Percentiles rank a stretch among this genome's conserved stretches.
These are phyloP conservation scores for Bipolaris sorokiniana DNA, from an alignment of 2,329 filamentous ascomycete genomes.

Conservation along the genomic window DNA sequence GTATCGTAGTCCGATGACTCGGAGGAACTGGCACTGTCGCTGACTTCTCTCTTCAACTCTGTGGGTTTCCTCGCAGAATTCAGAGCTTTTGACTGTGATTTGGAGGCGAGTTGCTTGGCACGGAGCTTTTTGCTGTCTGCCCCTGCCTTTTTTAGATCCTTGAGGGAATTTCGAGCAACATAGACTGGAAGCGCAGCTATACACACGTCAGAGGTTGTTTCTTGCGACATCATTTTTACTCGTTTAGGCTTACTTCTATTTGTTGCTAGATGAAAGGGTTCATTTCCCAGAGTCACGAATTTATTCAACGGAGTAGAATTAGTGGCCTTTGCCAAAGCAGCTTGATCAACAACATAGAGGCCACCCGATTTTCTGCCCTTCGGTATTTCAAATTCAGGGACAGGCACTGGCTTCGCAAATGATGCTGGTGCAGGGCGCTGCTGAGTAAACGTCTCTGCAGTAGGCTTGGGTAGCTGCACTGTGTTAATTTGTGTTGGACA, in stretches of 20 bases:
- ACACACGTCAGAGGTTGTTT: conserved; percentile 26
- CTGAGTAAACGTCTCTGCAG: conserved; percentile 35
- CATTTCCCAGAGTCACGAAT: conserved; percentile 53
- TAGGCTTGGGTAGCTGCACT: conserved; percentile 34
- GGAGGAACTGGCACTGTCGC: conserved; percentile 54
- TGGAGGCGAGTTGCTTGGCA: conserved; percentile 37
- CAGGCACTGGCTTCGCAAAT: conserved; percentile 31
- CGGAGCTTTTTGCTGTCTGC: conserved; percentile 51
- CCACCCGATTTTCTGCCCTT: conserved; percentile 47
- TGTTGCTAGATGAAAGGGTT: conserved; percentile 50
- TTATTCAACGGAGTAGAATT: conserved; percentile 53
- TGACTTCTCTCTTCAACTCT: conserved; percentile 39
- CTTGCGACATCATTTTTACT: not conserved
- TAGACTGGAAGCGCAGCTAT: conserved; percentile 52
- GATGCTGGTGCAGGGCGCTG: conserved; percentile 25
- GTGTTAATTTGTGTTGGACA: conserved; percentile 18
- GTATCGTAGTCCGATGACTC: conserved; percentile 59
- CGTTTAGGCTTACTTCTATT: conserved; percentile 51
- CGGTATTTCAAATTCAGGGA: conserved; percentile 43
- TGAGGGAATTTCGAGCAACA: conserved; percentile 53
- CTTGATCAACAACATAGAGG: conserved; percentile 52
- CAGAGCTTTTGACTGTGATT: conserved; percentile 28
- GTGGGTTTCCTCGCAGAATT: conserved; percentile 24
- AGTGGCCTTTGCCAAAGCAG: conserved; percentile 51
- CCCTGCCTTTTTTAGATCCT: conserved; percentile 53